Conservation (phyloP, 1,284 basidiomycete genomes). For the Irpex lacteus region DNA sequence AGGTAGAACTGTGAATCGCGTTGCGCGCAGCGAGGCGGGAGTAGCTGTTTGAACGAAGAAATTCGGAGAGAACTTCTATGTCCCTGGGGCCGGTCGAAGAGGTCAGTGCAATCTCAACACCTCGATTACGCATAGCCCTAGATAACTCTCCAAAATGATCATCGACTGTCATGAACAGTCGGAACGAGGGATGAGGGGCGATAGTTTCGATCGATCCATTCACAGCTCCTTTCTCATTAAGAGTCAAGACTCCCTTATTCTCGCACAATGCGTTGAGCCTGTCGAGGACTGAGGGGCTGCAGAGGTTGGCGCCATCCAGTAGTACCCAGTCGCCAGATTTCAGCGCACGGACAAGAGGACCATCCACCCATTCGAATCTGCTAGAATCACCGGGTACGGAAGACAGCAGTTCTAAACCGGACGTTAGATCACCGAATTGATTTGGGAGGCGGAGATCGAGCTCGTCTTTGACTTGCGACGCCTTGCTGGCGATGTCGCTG, state of each 20-base stretch:
- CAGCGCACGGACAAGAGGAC: conserved; percentile 88
- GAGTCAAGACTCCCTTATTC: conserved; percentile 72
- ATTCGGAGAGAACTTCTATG: conserved; percentile 37
- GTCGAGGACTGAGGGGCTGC: conserved; percentile 94
- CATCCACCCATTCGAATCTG: conserved; percentile 95
- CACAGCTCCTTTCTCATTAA: conserved; percentile 90
- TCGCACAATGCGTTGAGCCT: conserved; percentile 97
- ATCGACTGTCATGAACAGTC: conserved; percentile 94
- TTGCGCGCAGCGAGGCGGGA: not conserved
- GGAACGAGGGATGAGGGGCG: conserved; percentile 84
- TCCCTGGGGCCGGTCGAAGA: conserved; percentile 15
- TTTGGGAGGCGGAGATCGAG: not conserved
- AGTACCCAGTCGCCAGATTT: conserved; percentile 88
- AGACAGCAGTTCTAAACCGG: conserved; percentile 7
- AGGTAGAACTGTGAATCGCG: not conserved
- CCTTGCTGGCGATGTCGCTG: not conserved
- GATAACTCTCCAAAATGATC: conserved; percentile 92
- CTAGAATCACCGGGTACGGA: conserved; percentile 34
- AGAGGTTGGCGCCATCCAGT: conserved; percentile 93
- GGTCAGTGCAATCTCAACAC: conserved; percentile 77
- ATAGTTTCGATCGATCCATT: conserved; percentile 76
- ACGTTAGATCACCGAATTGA: not conserved
- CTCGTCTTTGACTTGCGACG: not conserved
- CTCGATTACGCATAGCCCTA: conserved; percentile 97
- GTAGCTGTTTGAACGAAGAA: conserved; percentile 43